Base-by-base conservation (phyloP, 2,329 filamentous ascomycete species). In the Simplicillium sp. region DNA sequence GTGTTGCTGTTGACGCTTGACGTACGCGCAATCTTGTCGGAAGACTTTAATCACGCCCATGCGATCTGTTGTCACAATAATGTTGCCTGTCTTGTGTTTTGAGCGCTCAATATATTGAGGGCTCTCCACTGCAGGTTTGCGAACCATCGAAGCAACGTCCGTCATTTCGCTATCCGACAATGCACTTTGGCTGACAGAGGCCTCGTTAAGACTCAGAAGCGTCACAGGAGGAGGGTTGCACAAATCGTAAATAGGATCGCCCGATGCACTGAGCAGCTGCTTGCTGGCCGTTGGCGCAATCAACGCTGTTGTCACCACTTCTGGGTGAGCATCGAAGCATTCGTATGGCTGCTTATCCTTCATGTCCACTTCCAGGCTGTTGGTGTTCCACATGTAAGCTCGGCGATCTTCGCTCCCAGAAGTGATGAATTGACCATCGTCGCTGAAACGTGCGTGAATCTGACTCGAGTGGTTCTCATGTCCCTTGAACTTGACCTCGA, bases 161-260 rank as follows among this genome's bases (percentile, higher is more conserved):
- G 52, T 43, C 44, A 66, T 53, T 37, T 60, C 55, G 6, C 48
- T 52, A 11, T 65, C 62, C 5, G 59, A 59, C 11, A 65, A 52
- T 2, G 58, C 60, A 2, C 59, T 59, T 42, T 68, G 64, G 41
- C 64, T 74, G 7, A 56, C 55, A 2, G 62, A 62, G 25, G 61
- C 63, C 52, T 92, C 86, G 15, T 82, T 78, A 18, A 81, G 74
- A 48, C 83, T 88, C 46, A 89, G 70, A 14, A 97, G 69, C 7
- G 80, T 89, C 13, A 97, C 80, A 0, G 90, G 88, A 0, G 90
- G 92, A 5, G 92, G 92, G 51, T 97, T 97, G 68, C 92, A 97
- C 1, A 97, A 71, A 52, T 96, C 89, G 58, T 88, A 98, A n/a
- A 98, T 77, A 2, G 92, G 89, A 56, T 98, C 89, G 41, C 87